Evolutionary conservation across 768 basidiomycete species (phyloP), one percentile per base, ranked within the genome.

Genomic region (Hericium alpestre): DNA sequence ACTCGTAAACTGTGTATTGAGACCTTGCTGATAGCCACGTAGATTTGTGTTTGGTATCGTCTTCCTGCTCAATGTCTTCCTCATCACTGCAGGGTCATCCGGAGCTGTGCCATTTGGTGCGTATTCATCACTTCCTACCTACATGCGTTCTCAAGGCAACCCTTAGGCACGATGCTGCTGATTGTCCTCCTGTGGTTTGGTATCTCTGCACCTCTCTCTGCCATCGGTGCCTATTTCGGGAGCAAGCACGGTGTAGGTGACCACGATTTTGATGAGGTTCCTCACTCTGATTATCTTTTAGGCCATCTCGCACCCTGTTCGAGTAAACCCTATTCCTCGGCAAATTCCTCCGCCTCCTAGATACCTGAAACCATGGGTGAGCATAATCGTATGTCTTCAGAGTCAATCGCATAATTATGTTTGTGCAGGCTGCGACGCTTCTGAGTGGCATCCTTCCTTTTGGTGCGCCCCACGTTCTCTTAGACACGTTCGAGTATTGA

Each of bases 21-120:
- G 49, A 40, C 8, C 32, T 43, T 38, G 18, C 3, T 32, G 32
- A 32, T 9, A 54, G 41, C 18, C 57, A 1, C 32, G 32, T 66
- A 94, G 91, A 11, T 65, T 88, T 61, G 82, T 97, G 48, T 98
- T 97, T 69, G 71, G 80, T 20, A 66, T 92, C 56, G 85, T 97
- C 51, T 94, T 93, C 73, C 69, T 94, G n/a, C 79, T 98, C 57
- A 90, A 98, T 66, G 76, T 96, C 32, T 90, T 94, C 77, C 81
- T 98, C 22, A 74, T 97, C 56, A 73, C 79, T 2, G 86, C 89
- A 15, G 84, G 84, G 3, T 93, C 93, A 1, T 95, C 94, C 5
- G 95, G 95, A 9, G 95, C 95, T 11, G 92, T 99, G 46, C 95
- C 95, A 3, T 95, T 97, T 68, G 91, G 94, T 83, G 63, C 56